Evolutionary conservation across 495 filamentous ascomycete species (phyloP).

Genomic region (Cetradonia linearis): DNA sequence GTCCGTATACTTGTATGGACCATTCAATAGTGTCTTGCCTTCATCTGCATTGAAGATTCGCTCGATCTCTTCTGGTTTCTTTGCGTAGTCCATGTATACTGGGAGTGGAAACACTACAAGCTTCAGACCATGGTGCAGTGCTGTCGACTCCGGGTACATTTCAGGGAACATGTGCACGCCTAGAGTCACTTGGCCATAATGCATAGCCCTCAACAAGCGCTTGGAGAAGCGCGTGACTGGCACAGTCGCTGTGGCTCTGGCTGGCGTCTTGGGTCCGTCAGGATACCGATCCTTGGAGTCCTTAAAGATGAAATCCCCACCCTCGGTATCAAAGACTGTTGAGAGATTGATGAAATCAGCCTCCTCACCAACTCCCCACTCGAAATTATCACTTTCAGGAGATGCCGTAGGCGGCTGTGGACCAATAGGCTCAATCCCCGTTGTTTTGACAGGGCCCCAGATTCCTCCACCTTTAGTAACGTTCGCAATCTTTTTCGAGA

Average conservation of each 20-base stretch:
- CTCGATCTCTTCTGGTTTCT: conserved; percentile 44
- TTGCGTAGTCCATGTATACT: conserved; percentile 55
- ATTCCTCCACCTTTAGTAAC: conserved; percentile 35
- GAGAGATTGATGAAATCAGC: conserved; percentile 64
- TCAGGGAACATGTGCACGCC: conserved; percentile 58
- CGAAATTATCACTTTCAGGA: conserved; percentile 50
- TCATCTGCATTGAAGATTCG: conserved; percentile 51
- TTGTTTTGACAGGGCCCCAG: conserved; percentile 50
- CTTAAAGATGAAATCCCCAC: conserved; percentile 52
- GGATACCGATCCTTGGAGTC: conserved; percentile 54
- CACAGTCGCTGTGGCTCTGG: conserved; percentile 57
- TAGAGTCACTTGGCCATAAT: conserved; percentile 47
- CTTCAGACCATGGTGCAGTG: conserved; percentile 63
- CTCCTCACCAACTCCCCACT: conserved; percentile 67
- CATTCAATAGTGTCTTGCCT: conserved; percentile 31
- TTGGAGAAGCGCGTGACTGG: conserved; percentile 50
- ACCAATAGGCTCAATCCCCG: conserved; percentile 48
- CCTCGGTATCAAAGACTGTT: conserved; percentile 57
- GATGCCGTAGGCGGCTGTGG: conserved; percentile 44
- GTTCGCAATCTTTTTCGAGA: conserved; percentile 41
- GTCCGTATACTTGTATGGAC: background rate
- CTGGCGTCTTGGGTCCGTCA: conserved; percentile 46
- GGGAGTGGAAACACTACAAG: conserved; percentile 59
- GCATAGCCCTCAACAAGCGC: conserved; percentile 54
- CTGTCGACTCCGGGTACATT: conserved; percentile 56